Evolutionary conservation across 225 moss, liverwort and hornwort species (phyloP), one percentile per base, ranked within the genome.

Genomic region (Asterella californica): DNA sequence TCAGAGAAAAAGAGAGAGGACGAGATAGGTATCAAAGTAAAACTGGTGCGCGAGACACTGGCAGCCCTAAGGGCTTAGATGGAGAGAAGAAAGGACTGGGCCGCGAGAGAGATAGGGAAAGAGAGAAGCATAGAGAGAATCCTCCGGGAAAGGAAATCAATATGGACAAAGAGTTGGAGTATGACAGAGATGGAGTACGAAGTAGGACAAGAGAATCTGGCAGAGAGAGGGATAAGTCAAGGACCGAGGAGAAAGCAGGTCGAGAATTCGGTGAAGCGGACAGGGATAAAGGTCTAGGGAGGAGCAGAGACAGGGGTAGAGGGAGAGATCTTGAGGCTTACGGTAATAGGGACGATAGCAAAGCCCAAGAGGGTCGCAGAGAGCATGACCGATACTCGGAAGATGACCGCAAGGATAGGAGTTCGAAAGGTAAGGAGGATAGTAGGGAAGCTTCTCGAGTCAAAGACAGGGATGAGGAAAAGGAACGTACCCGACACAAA

Each of bases 261-360:
- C 66, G 67, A 73, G 87, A 86, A 67, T 80, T 84, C 22, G 83
- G 81, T 79, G 79, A 76, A 30, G 85, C 72, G 70, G 88, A 88
- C 36, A 83, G 77, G 73, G 93, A 88, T 27, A 88, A 88, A 78
- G 90, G 87, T 47, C 71, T 79, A 79, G 90, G 83, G 34, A 80
- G 76, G 66, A 79, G 60, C 76, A 65, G 81, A 81, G 82, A 80
- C 72, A 81, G 68, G 49, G 70, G 78, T 30, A 87, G 83, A 65
- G 72, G 70, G 78, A 81, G 73, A 87, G 84, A 79, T 37, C 46
- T 9, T 27, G 76, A 80, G 17, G 24, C 69, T 68, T n/a, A 32
- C 19, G 78, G 74, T 74, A 73, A 27, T 62, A 38, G 74, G 64
- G 83, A 85, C 46, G 74, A 88, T 54, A 79, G 78, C 42, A 83